These are phyloP conservation scores for Calonectria multiphialidica DNA, from an alignment of 2,329 filamentous ascomycete species.

Conservation along the genomic window DNA sequence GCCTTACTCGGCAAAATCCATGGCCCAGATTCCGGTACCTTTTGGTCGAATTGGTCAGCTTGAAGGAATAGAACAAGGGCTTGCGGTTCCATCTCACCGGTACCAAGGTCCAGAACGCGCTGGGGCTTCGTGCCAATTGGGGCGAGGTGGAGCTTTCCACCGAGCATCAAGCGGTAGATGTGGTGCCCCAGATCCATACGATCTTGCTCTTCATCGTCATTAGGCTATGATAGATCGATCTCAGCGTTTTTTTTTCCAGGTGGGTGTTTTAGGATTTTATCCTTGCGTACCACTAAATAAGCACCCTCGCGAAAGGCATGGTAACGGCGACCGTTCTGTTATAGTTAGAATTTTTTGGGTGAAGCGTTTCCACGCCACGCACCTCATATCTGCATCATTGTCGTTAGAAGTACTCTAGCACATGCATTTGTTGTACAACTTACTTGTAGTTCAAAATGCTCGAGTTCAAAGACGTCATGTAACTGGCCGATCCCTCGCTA, in stretches of 20 bases:
- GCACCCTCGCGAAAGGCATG: slow-evolving; percentile 24
- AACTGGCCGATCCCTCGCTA: slow-evolving; percentile 12
- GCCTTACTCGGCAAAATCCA: slow-evolving; percentile 24
- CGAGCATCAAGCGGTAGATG: slow-evolving; percentile 8
- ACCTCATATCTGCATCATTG: slow-evolving; percentile 15
- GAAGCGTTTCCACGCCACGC: background rate
- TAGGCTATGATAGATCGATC: slow-evolving; percentile 11
- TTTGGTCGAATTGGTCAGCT: background rate
- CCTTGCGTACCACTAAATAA: slow-evolving; percentile 19
- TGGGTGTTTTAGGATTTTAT: background rate
- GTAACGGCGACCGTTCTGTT: slow-evolving; percentile 21
- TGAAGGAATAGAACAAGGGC: too few relatives aligned
- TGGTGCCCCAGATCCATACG: slow-evolving; percentile 23
- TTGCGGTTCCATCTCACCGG: background rate
- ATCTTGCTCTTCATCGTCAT: slow-evolving; percentile 23
- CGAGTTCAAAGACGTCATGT: slow-evolving; percentile 5
- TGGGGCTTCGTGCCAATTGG: slow-evolving; percentile 6
- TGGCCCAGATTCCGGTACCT: slow-evolving; percentile 22
- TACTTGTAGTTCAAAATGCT: slow-evolving; percentile 18
- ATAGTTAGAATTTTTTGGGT: background rate
- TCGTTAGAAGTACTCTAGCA: background rate
- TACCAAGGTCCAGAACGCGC: slow-evolving; percentile 21
- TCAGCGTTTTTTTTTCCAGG: background rate
- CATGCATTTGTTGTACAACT: background rate
- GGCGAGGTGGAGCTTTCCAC: slow-evolving; percentile 11